phyloP scores from a whole-genome alignment of 441 rosid species.

The Arabidopsis lyrata region DNA sequence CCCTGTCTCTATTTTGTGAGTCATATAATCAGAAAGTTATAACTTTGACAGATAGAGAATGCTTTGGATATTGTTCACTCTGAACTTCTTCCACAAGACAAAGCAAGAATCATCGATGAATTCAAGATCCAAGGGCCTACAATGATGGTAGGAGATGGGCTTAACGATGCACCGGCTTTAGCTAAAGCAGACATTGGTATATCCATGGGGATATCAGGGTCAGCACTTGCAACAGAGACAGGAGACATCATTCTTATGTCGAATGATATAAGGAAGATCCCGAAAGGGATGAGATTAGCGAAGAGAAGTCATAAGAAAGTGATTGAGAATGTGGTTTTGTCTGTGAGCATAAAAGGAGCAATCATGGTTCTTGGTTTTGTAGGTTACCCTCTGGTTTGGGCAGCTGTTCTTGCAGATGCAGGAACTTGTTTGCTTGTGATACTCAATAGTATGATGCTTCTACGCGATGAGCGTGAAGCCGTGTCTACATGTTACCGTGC shows the following conservation, averaged over 20 bases:
- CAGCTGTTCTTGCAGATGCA: constrained; percentile 86
- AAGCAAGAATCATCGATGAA: constrained; percentile 55
- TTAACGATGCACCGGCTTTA: constrained; percentile 91
- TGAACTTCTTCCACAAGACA: constrained; percentile 85
- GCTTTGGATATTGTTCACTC: constrained; percentile 63
- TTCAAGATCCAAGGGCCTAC: constrained; percentile 67
- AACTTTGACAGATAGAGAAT: constrained; percentile 57
- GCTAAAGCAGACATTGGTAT: constrained; percentile 91
- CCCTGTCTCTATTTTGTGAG: background rate
- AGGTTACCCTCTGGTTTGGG: constrained; percentile 87
- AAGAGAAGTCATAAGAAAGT: constrained; percentile 67
- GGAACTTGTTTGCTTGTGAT: constrained; percentile 89
- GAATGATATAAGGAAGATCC: constrained; percentile 76
- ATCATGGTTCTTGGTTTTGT: constrained; percentile 71
- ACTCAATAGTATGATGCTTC: constrained; percentile 75
- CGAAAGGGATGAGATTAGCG: constrained; percentile 64
- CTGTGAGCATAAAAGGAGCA: constrained; percentile 64
- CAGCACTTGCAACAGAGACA: constrained; percentile 85
- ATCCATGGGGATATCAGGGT: constrained; percentile 93
- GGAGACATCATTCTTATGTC: constrained; percentile 86
- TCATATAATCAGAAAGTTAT: constrained; percentile 29
- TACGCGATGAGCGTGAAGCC: constrained; percentile 48
- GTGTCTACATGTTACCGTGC: constrained; percentile 42
- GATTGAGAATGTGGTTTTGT: constrained; percentile 61
- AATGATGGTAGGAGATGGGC: constrained; percentile 92